Conservation (phyloP, 1,284 basidiomycete genomes). For the Sphaerobolus stellatus region DNA sequence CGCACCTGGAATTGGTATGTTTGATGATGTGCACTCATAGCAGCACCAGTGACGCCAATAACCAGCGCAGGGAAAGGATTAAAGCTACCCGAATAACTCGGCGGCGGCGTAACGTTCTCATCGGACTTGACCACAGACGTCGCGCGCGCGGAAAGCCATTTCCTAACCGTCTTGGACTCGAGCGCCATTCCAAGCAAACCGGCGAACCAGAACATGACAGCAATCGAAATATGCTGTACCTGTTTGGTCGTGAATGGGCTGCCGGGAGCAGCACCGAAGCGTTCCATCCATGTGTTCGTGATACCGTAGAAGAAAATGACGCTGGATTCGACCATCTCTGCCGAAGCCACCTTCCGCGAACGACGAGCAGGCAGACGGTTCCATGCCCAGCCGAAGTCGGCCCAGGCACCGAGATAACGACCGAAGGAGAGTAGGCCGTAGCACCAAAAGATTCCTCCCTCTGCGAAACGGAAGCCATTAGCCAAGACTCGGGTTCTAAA, state of each 20-base stretch:
- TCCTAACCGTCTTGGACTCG: slow-evolving; percentile 73
- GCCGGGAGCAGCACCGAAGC: slow-evolving; percentile 79
- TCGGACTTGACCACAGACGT: slow-evolving; percentile 43
- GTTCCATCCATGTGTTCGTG: slow-evolving; percentile 97
- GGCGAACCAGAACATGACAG: slow-evolving; percentile 95
- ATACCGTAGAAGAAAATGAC: slow-evolving; percentile 90
- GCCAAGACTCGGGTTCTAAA: slow-evolving; percentile 2
- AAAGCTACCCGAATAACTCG: slow-evolving; percentile 78
- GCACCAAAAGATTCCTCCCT: slow-evolving; percentile 88
- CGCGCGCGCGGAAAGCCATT: slow-evolving; percentile 64
- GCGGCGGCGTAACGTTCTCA: slow-evolving; percentile 58
- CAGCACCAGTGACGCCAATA: slow-evolving; percentile 90
- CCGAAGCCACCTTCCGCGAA: slow-evolving; percentile 53
- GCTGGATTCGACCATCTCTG: slow-evolving; percentile 85
- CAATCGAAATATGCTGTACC: slow-evolving; percentile 94
- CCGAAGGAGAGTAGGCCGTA: slow-evolving; percentile 89
- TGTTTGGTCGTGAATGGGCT: slow-evolving; percentile 91
- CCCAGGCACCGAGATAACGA: slow-evolving; percentile 88
- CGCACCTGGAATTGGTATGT: slow-evolving; percentile 80
- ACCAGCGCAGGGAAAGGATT: slow-evolving; percentile 95
- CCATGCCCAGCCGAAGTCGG: slow-evolving; percentile 95
- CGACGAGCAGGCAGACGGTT: slow-evolving; percentile 56
- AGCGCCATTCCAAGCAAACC: slow-evolving; percentile 89
- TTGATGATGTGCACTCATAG: slow-evolving; percentile 95
- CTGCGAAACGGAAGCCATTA: slow-evolving; percentile 35